Conservation (phyloP, 2,329 filamentous ascomycete genomes). For the Cladosporium sp. region DNA sequence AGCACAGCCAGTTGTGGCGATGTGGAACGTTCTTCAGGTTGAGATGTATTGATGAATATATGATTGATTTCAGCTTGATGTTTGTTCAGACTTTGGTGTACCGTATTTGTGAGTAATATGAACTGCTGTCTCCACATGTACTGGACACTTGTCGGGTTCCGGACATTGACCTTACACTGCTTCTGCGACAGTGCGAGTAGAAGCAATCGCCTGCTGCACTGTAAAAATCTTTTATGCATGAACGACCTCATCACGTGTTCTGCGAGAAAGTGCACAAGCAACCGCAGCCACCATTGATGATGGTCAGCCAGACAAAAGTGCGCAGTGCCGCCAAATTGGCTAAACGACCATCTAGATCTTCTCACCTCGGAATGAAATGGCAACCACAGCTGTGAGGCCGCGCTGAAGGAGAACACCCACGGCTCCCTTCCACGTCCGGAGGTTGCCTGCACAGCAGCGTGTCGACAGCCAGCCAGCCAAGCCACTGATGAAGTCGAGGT, state of each 20-base stretch:
- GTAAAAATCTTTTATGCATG: not conserved
- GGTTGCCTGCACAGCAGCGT: not conserved
- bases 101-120: too few relatives aligned
- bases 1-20: slow-evolving; percentile 29
- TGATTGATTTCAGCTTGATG: not conserved
- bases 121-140: too few relatives aligned
- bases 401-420: not conserved
- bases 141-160: too few relatives aligned
- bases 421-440: not conserved
- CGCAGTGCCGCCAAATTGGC: not conserved
- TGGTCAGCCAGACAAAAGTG: not conserved
- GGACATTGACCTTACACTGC: too few relatives aligned
- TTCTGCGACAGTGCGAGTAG: too few relatives aligned
- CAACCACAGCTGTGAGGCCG: not conserved
- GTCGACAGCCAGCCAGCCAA: not conserved
- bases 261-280: not conserved
- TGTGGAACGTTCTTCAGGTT: slow-evolving; percentile 1
- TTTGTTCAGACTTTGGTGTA: not conserved
- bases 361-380: not conserved
- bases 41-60: not conserved
- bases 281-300: too few relatives aligned
- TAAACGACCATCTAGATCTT: not conserved
- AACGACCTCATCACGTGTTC: not conserved
- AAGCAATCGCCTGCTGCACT: too few relatives aligned
- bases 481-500: not conserved